phyloP scores from a whole-genome alignment of 345 rosid species.

The Turritis glabra region DNA sequence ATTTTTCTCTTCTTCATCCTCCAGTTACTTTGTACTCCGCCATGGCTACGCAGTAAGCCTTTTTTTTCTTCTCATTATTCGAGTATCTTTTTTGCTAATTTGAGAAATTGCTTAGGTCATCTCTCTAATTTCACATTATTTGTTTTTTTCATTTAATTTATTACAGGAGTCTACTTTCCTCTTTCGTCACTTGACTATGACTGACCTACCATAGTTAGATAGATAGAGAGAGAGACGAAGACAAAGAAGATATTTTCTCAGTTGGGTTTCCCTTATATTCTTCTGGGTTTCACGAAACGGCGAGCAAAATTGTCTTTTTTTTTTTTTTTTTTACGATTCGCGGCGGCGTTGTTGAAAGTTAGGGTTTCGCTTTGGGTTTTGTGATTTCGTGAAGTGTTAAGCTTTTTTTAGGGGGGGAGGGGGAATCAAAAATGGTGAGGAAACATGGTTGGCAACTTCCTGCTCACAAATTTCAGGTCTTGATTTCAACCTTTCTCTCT shows the following conservation, averaged over 20 bases:
- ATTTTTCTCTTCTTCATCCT: neutral
- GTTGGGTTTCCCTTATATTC: neutral
- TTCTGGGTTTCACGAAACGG: neutral
- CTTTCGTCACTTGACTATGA: slow-evolving; percentile 36
- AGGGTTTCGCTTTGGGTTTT: slow-evolving; percentile 44
- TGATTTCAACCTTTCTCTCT: neutral
- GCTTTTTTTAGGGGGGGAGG: neutral
- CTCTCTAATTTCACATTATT: neutral
- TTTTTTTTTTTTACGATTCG: neutral
- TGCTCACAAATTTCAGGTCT: slow-evolving; percentile 93
- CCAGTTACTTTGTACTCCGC: slow-evolving; percentile 28
- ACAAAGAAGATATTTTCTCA: slow-evolving; percentile 14
- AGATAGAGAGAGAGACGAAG: neutral
- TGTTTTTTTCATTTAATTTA: neutral
- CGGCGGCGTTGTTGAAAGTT: slow-evolving; percentile 24
- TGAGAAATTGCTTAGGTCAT: neutral
- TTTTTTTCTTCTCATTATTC: neutral
- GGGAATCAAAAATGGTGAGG: slow-evolving; percentile 63
- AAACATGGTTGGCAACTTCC: slow-evolving; percentile 99
- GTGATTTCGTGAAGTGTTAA: neutral
- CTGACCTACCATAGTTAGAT: slow-evolving; percentile 35
- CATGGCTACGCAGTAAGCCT: slow-evolving; percentile 19
- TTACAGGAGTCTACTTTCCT: slow-evolving; percentile 32
- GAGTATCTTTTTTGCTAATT: neutral
- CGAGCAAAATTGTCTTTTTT: neutral